A percentile compares a stretch with the other conserved stretches of the same genome.
Evolutionary conservation across 805 yeast genomes (phyloP).

Genomic region (Yarrowia alimentaria): DNA sequence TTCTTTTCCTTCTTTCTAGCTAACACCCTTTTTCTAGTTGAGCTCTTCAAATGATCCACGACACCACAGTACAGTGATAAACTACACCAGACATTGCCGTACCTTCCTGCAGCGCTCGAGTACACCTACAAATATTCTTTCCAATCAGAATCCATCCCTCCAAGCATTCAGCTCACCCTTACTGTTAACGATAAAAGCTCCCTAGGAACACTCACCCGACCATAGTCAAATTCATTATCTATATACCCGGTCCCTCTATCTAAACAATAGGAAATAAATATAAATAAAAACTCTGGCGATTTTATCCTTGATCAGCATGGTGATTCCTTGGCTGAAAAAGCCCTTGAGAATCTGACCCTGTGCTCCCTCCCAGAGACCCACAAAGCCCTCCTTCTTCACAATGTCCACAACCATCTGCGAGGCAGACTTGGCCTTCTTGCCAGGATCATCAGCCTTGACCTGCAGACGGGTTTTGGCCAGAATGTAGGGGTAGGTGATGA

Average conservation of each 20-base stretch:
- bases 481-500: slow-evolving; percentile 75
- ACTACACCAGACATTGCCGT: too few species aligned
- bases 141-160: too few species aligned
- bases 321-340: slow-evolving; percentile 39
- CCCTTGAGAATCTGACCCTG: slow-evolving; percentile 39
- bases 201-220: too few species aligned
- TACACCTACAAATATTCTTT: too few species aligned
- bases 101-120: too few species aligned
- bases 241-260: neutral
- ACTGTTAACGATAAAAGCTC: too few species aligned
- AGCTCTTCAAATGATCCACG: too few species aligned
- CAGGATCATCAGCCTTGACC: slow-evolving; percentile 37
- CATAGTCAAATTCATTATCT: too few species aligned
- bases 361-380: slow-evolving; percentile 75
- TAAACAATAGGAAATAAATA: slow-evolving; percentile 30
- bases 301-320: slow-evolving; percentile 43
- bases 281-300: slow-evolving; percentile 36
- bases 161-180: too few species aligned
- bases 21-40: too few species aligned
- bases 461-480: slow-evolving; percentile 72
- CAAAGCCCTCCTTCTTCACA: slow-evolving; percentile 65
- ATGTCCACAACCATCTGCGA: slow-evolving; percentile 41
- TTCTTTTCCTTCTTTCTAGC: too few species aligned
- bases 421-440: slow-evolving; percentile 3
- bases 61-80: too few species aligned